Evolutionary conservation across 225 moss, liverwort and hornwort genomes (phyloP).

Genomic region (Bryoerythrophyllum caledonicum): DNA sequence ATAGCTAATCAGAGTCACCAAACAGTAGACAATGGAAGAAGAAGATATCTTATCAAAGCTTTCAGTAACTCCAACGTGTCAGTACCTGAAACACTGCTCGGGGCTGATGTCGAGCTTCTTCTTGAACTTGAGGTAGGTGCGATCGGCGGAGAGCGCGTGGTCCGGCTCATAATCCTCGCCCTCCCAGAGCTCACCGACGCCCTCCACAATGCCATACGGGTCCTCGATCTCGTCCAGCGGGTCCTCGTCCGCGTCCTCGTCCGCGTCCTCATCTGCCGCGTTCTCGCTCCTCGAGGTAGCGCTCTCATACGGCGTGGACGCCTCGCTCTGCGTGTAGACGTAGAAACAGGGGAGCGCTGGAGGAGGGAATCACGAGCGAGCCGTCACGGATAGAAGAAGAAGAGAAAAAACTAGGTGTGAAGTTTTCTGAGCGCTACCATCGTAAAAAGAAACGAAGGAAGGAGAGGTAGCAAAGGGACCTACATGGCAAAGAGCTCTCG

Average conservation of each 20-base stretch:
- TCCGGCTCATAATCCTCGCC: conserved; percentile 93
- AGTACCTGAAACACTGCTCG: conserved; percentile 84
- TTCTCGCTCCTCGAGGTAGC: conserved; percentile 41
- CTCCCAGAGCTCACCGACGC: conserved; percentile 82
- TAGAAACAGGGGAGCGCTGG: conserved; percentile 90
- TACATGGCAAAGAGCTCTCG: conserved; percentile 54
- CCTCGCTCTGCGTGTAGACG: conserved; percentile 76
- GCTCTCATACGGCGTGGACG: conserved; percentile 47
- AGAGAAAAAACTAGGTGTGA: too few relatives aligned
- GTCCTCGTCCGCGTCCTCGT: conserved; percentile 32
- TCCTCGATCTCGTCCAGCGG: conserved; percentile 54
- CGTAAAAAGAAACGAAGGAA: neutral
- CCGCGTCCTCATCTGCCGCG: conserved; percentile 32
- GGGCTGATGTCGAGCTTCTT: conserved; percentile 77
- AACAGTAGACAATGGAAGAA: too few relatives aligned
- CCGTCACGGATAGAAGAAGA: neutral
- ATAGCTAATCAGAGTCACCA: too few relatives aligned
- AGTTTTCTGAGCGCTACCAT: too few relatives aligned
- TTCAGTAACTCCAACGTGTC: neutral
- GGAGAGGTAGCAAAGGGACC: conserved; percentile 3
- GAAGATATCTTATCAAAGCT: too few relatives aligned
- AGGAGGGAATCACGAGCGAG: conserved; percentile 4
- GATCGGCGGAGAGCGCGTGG: conserved; percentile 65
- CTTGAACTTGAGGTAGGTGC: conserved; percentile 87
- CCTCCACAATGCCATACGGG: conserved; percentile 50